Evolutionary conservation across 2,329 filamentous ascomycete genomes (phyloP), one percentile per base, ranked within the genome.

Genomic region (Penicillium corylophilum): DNA sequence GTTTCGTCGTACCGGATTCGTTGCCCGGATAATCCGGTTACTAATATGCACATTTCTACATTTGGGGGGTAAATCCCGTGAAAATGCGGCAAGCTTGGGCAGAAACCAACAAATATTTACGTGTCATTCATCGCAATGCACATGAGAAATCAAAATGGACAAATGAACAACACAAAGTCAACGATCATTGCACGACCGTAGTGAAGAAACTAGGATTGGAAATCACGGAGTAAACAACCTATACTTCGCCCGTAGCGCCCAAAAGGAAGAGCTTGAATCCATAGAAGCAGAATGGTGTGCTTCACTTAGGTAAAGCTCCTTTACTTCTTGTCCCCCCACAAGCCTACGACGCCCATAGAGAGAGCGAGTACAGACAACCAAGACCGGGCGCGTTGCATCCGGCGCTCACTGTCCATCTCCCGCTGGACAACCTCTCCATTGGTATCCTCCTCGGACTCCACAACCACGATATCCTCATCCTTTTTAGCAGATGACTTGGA

Each of bases 351-450:
- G 18, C 71, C 73, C 69, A 78, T 75, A 2, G 71, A 69, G 50
- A 77, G 70, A 2, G 72, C 76, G 44, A 74, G 39, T 0, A 73
- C 75, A 36, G 72, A 68, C 29, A 77, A 62, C 54, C 68, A 71
- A 24, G 69, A 65, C 31, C 74, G 67, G 10, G 68, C 62, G 36
- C 59, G 56, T 55, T 77, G 72, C 41, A 75, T 56, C 22, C 65
- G 67, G 31, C 68, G 66, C 56, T 78, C 76, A 33, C 62, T 62
- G 28, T 68, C 64, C 75, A 79, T 75, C 44, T 74, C 74, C 22
- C 61, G 63, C 59, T 73, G 70, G 20, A 79, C 71, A 38, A 61
- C 72, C 60, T 78, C 76, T 0, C 76, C 76, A 50, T 78, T 78
- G 35, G 77, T 62, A 23, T 71, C 69, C 40, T 71, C 65, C 29